Conservation (phyloP, 768 basidiomycete genomes). For the Lactifluus pinguis region DNA sequence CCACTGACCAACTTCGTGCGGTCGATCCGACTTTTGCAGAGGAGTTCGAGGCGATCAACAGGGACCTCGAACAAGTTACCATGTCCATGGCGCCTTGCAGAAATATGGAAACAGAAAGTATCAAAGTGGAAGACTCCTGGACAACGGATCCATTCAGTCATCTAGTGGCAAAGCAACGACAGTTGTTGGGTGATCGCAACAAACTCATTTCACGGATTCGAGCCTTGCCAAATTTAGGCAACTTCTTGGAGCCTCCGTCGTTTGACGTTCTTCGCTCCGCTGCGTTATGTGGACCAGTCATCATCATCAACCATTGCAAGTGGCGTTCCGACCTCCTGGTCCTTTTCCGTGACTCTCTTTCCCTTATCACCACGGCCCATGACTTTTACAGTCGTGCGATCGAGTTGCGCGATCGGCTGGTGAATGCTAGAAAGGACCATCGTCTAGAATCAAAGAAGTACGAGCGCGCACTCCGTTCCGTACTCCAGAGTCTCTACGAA, state of each 20-base stretch:
- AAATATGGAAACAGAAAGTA: background rate
- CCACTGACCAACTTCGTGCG: background rate
- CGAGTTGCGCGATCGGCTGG: background rate
- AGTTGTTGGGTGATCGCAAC: background rate
- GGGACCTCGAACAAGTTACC: background rate
- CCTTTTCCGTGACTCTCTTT: background rate
- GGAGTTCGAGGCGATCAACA: background rate
- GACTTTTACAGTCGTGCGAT: background rate
- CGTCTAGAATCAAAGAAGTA: background rate
- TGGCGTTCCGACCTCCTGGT: conserved; percentile 4
- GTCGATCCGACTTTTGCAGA: background rate
- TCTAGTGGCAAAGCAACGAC: background rate
- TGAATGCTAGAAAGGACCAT: background rate
- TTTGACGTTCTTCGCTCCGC: background rate
- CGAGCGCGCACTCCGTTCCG: background rate
- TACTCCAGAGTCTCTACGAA: background rate
- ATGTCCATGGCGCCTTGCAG: background rate
- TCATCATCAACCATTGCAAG: background rate
- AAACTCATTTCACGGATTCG: background rate
- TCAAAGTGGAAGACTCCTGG: too few species aligned
- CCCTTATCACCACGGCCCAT: background rate
- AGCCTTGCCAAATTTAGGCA: background rate
- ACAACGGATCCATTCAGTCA: background rate
- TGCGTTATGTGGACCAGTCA: conserved; percentile 4
- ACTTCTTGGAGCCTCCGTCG: background rate